Conservation (phyloP, 2,329 filamentous ascomycete species). For the Stagonosporopsis rhizophila region DNA sequence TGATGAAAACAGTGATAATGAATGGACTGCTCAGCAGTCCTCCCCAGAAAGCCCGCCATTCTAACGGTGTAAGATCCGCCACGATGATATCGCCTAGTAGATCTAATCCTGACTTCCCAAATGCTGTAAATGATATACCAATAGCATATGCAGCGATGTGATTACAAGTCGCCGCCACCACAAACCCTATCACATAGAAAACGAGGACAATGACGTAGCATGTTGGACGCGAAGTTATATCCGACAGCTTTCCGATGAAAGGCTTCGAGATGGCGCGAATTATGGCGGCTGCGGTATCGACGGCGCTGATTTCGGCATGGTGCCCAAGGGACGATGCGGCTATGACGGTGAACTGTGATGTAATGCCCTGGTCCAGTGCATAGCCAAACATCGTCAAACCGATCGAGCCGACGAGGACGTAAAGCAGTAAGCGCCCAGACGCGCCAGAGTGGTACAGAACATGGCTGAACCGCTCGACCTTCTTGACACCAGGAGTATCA, state of each 20-base stretch:
- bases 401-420: neutral
- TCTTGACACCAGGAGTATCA: neutral
- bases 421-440: neutral
- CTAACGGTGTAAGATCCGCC: neutral
- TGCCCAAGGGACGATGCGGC: neutral
- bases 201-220: neutral
- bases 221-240: neutral
- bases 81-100: constrained; percentile 1
- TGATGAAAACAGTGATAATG: neutral
- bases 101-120: neutral
- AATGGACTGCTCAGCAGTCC: neutral
- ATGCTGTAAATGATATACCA: neutral
- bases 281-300: neutral
- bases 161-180: neutral
- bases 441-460: neutral
- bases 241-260: neutral
- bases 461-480: constrained; percentile 1
- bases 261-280: neutral
- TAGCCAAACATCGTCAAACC: constrained; percentile 1
- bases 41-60: neutral
- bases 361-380: neutral
- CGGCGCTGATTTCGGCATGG: neutral
- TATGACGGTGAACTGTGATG: constrained; percentile 1
- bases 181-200: neutral
- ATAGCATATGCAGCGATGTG: neutral